A percentile compares a stretch with the other conserved stretches of the same genome.
Evolutionary conservation across 2,329 filamentous ascomycete genomes (phyloP).

Genomic region (Plectosphaerella cucumerina): DNA sequence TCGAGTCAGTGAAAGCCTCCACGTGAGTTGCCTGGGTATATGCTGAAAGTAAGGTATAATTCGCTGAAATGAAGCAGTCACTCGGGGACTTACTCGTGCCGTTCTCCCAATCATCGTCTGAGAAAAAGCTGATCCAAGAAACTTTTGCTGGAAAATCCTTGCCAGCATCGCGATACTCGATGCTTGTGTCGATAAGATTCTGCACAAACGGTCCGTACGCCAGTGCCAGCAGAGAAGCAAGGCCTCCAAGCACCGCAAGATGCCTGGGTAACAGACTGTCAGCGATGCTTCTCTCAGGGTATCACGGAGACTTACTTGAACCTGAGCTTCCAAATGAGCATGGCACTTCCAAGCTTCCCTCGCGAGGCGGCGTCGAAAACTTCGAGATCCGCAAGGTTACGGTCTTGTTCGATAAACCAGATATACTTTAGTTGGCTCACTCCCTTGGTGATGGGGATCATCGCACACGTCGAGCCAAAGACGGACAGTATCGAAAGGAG

Average conservation of each 20-base stretch:
- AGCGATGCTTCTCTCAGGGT: not conserved
- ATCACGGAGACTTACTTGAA: slow-evolving; percentile 5
- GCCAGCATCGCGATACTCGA: not conserved
- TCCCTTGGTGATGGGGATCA: slow-evolving; percentile 7
- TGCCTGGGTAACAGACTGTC: not conserved
- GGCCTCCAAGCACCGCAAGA: slow-evolving; percentile 4
- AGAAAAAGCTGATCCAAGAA: not conserved
- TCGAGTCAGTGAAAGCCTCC: no score
- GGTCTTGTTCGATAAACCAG: slow-evolving; percentile 7
- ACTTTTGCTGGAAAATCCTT: no score
- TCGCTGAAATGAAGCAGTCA: no score
- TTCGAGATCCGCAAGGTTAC: slow-evolving; percentile 7
- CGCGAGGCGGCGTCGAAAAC: slow-evolving; percentile 7
- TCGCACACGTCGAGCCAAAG: slow-evolving; percentile 6
- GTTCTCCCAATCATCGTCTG: no score
- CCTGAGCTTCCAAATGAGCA: slow-evolving; percentile 6
- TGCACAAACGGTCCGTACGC: slow-evolving; percentile 9
- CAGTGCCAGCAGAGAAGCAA: slow-evolving; percentile 6
- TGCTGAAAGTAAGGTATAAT: no score
- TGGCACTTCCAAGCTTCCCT: slow-evolving; percentile 3
- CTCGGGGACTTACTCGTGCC: no score
- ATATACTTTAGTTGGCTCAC: slow-evolving; percentile 7
- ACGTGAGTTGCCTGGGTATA: no score
- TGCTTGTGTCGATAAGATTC: not conserved
- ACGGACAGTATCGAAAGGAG: slow-evolving; percentile 6